A percentile compares a stretch with the other conserved stretches of the same genome.
Conservation (phyloP, 176 grass and related monocot species). For the Saccharum officinarum region DNA sequence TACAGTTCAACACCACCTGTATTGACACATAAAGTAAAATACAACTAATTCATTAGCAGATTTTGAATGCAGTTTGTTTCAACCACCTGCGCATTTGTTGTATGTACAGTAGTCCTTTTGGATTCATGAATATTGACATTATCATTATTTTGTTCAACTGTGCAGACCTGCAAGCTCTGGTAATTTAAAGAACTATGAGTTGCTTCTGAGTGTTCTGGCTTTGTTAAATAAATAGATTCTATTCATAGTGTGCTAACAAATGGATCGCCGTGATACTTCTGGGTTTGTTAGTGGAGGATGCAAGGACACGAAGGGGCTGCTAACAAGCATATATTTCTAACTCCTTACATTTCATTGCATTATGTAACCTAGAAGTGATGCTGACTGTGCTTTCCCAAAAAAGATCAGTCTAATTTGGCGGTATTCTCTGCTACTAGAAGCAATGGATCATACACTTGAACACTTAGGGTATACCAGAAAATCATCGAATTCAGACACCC, state of each 20-base stretch:
- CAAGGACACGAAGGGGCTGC: slow-evolving; percentile 19
- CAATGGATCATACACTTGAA: slow-evolving; percentile 35
- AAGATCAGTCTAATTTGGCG: slow-evolving; percentile 24
- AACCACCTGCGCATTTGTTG: neutral
- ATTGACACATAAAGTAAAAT: neutral
- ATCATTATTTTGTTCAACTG: slow-evolving; percentile 2
- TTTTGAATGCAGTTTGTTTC: neutral
- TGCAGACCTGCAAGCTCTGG: slow-evolving; percentile 18
- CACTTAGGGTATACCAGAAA: slow-evolving; percentile 24
- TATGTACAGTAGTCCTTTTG: neutral
- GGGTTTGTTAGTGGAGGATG: slow-evolving; percentile 94
- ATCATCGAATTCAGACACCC: slow-evolving; percentile 17
- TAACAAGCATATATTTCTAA: slow-evolving; percentile 34
- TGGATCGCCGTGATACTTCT: slow-evolving; percentile 70
- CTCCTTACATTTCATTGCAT: slow-evolving; percentile 29
- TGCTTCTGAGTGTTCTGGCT: slow-evolving; percentile 7
- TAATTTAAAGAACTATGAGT: neutral
- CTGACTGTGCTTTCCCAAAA: slow-evolving; percentile 23
- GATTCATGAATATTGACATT: slow-evolving; percentile 11
- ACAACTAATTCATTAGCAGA: neutral
- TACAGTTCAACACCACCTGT: neutral
- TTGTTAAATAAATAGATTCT: slow-evolving; percentile 1
- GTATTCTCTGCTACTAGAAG: neutral
- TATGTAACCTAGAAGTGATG: slow-evolving; percentile 23
- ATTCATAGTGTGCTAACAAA: slow-evolving; percentile 22